Conservation (phyloP, 1,139 yeast genomes). For the Diutina ranongensis region DNA sequence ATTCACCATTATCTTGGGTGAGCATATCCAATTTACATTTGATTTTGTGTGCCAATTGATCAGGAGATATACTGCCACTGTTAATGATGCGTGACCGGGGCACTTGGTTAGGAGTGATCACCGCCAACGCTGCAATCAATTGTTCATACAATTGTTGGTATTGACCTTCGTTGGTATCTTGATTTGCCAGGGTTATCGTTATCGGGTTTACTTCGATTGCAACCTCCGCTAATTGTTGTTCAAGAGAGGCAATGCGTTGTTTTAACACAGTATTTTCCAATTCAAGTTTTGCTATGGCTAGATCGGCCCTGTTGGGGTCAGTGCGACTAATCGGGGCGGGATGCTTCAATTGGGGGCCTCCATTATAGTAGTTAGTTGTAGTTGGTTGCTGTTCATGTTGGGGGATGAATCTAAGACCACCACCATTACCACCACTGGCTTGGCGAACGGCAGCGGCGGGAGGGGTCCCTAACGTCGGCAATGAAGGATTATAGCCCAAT, state of each 20-base stretch:
- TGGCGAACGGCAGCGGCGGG: neutral
- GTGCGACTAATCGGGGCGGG: neutral
- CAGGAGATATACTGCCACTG: neutral
- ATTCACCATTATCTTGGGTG: neutral
- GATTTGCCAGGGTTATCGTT: neutral
- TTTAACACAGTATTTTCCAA: neutral
- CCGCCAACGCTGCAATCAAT: neutral
- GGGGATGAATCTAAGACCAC: no score
- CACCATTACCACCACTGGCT: neutral
- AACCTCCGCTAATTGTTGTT: neutral
- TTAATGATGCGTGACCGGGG: neutral
- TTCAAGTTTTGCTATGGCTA: neutral
- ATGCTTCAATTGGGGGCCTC: neutral
- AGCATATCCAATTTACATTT: slow-evolving; percentile 1
- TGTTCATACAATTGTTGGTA: slow-evolving; percentile 3
- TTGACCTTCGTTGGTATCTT: neutral
- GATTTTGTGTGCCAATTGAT: slow-evolving; percentile 1
- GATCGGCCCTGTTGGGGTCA: neutral
- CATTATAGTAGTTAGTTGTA: neutral
- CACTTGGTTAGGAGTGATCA: neutral
- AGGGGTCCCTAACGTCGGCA: neutral
- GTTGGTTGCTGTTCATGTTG: neutral
- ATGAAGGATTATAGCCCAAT: neutral
- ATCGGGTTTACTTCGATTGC: neutral
- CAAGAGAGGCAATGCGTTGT: neutral